Conservation (phyloP, 805 yeast genomes). For the Cyberlindnera galapagoensis region DNA sequence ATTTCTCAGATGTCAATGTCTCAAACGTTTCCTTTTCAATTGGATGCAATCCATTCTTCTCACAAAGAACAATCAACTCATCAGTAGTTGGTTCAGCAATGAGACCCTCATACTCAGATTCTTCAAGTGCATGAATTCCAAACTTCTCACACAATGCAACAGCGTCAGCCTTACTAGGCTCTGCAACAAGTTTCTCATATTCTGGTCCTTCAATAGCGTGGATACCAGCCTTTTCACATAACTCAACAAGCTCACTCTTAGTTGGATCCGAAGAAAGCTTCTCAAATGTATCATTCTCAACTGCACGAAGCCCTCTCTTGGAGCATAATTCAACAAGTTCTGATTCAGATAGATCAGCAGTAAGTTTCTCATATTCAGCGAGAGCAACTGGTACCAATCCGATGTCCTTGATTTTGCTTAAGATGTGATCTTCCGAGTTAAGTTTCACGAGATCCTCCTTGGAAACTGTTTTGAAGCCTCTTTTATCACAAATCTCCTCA, state of each 20-base stretch:
- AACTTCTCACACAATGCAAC: conserved; percentile 3
- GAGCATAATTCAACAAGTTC: conserved; percentile 2
- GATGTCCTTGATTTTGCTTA: too few relatives aligned
- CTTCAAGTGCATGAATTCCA: conserved; percentile 7
- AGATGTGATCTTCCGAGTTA: too few relatives aligned
- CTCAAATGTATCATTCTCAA: conserved; percentile 14
- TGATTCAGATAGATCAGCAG: neutral
- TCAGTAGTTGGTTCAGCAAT: conserved; percentile 7
- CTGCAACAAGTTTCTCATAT: conserved; percentile 8
- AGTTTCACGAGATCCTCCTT: too few relatives aligned
- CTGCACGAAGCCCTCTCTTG: conserved; percentile 6
- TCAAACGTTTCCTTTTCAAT: conserved; percentile 8
- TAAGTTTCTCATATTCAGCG: too few relatives aligned
- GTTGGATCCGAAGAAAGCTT: conserved; percentile 6
- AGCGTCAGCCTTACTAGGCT: conserved; percentile 5
- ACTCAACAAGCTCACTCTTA: conserved; percentile 3
- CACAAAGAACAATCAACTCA: conserved; percentile 4
- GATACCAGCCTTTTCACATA: conserved; percentile 7
- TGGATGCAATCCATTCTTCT: conserved; percentile 6
- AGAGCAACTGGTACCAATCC: too few relatives aligned
- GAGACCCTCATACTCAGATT: conserved; percentile 2
- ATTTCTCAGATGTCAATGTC: conserved; percentile 7
- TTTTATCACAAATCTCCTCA: neutral
- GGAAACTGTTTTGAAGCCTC: conserved; percentile 18
- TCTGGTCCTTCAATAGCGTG: conserved; percentile 6